Percentiles rank a stretch among this genome's conserved stretches.
Conservation (phyloP, 2,329 filamentous ascomycete genomes). For the Periconia digitata region DNA sequence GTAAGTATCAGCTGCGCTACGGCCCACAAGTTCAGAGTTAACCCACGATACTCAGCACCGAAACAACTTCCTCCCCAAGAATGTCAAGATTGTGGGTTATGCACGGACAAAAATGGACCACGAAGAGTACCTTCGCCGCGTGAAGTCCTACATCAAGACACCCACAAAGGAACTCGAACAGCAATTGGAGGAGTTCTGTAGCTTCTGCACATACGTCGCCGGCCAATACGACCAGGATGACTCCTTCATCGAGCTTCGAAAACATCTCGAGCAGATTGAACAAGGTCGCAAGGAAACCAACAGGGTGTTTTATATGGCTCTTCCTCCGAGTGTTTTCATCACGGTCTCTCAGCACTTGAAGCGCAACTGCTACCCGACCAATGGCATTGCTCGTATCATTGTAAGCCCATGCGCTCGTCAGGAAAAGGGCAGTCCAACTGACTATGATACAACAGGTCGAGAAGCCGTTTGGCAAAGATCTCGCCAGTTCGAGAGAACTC, state of each 20-base stretch:
- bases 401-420: conserved; percentile 54
- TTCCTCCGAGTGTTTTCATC: conserved; percentile 96
- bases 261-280: conserved; percentile 85
- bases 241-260: conserved; percentile 81
- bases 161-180: conserved; percentile 97
- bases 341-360: conserved; percentile 97
- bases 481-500: conserved; percentile 88
- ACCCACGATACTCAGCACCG: conserved; percentile 67
- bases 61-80: conserved; percentile 97
- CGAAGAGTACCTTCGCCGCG: conserved; percentile 87
- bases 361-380: conserved; percentile 91
- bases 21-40: conserved; percentile 14
- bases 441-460: conserved; percentile 67
- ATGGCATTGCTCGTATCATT: conserved; percentile 90
- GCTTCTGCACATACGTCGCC: conserved; percentile 89
- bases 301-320: conserved; percentile 98
- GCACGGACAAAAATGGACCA: conserved; percentile 99
- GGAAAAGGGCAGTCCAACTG: conserved; percentile 13
- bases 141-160: conserved; percentile 98
- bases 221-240: conserved; percentile 98
- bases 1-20: conserved; percentile 61
- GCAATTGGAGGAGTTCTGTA: conserved; percentile 87
- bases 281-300: conserved; percentile 79
- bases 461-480: conserved; percentile 98
- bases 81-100: conserved; percentile 97